phyloP scores from a whole-genome alignment of 176 grass and related monocot species.

The Cenchrus americanus region DNA sequence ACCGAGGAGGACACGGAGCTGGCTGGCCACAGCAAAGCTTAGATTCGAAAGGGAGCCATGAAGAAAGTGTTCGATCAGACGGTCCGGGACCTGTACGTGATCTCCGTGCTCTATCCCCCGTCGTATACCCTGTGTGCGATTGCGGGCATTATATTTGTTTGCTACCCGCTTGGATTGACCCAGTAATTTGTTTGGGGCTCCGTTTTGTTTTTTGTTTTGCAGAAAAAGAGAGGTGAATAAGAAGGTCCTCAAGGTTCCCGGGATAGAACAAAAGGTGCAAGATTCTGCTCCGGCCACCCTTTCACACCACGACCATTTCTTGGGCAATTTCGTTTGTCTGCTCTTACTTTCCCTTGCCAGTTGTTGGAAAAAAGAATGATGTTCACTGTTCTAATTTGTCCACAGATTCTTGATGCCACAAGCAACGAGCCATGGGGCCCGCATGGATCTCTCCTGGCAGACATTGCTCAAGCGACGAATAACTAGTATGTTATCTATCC shows the following conservation, averaged over 20 bases:
- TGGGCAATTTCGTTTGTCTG: background rate
- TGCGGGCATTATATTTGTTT: background rate
- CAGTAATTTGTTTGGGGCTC: background rate
- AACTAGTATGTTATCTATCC: slow-evolving; percentile 69
- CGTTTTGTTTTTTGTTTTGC: background rate
- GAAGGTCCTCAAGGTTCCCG: slow-evolving; percentile 94
- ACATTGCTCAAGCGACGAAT: slow-evolving; percentile 77
- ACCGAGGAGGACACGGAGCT: slow-evolving; percentile 32
- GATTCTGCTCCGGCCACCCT: background rate
- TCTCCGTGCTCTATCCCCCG: background rate
- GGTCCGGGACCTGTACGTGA: slow-evolving; percentile 87
- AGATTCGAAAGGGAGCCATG: slow-evolving; percentile 51
- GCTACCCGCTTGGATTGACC: background rate
- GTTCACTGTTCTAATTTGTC: background rate
- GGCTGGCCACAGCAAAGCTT: slow-evolving; percentile 28
- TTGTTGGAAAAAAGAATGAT: background rate
- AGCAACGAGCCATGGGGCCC: slow-evolving; percentile 99
- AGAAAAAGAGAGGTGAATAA: slow-evolving; percentile 98
- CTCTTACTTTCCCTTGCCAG: background rate
- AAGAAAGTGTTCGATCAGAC: slow-evolving; percentile 99
- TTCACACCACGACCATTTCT: background rate
- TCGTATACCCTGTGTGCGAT: background rate
- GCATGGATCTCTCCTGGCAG: slow-evolving; percentile 88
- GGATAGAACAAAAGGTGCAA: slow-evolving; percentile 87
- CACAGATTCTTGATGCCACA: slow-evolving; percentile 93